Evolutionary conservation across 768 basidiomycete genomes (phyloP), one percentile per base, ranked within the genome.

Genomic region (Hygrocybe punicea): DNA sequence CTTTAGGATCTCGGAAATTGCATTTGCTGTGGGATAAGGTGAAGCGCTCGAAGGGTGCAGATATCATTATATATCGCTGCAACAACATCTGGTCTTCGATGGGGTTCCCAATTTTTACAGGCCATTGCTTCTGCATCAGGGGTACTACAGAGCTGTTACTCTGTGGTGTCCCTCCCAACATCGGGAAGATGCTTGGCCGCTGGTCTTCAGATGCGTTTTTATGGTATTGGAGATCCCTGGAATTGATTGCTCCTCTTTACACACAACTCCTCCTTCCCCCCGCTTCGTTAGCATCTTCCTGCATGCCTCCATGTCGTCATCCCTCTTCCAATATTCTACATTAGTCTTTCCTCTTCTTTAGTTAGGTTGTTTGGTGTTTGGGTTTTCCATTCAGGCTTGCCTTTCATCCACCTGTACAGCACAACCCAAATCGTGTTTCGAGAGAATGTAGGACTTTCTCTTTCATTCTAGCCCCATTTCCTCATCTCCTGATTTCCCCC

Each of bases 131-230:
- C 53, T 61, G 65, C 1, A 76, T 76, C 23, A 72, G 75, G 0
- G 73, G 75, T 0, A 73, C 74, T 3, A 72, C 69, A 0, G 63
- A 69, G 17, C 53, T 72, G 4, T 56, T 75, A 0, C 56, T 70
- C 0, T 48, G 60, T 0, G 67, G 72, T 6, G 65, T 77, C 1
- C 59, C 65, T 1, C 71, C 72, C 8, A 64, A 73, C 23, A 57
- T 76, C 0, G 69, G 75, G 7, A 69, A 66, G 51, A 19, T 53
- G 0, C 65, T 70, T 42, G 71, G 73, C 0, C 23, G 65, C 1
- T 76, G 73, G 73, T 65, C 69, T 1, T 76, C 73, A 0, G 64
- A 69, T 14, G 61, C 71, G 9, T 76, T 74, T 36, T 63, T 72
- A 0, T 34, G 45, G 3, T 77, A 76, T 53, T 75, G 73, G 74